Evolutionary conservation across 345 rosid genomes (phyloP), one percentile per base, ranked within the genome.

Genomic region (Atalantia buxifolia): DNA sequence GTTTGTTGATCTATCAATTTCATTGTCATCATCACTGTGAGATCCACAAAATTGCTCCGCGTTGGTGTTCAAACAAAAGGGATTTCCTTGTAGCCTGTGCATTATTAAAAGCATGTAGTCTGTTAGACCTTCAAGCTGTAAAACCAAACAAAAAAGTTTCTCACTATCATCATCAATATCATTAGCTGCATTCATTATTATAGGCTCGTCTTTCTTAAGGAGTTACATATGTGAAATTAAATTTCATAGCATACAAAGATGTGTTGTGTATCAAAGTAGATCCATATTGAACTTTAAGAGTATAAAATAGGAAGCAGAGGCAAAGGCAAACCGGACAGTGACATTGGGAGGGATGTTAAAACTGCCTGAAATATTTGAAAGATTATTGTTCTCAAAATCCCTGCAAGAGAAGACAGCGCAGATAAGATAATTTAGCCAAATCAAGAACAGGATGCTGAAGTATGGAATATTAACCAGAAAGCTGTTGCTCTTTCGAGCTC

Each of bases 31-130:
- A 48, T 38, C 86, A 77, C 31, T 84, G 74, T 31, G 59, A 77
- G 87, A 30, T 73, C 87, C 87, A 80, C 99, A 96, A 35, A 86
- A 81, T 67, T 67, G 85, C 42, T 38, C 68, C 35, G 80, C 28
- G 60, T 83, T 89, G 81, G 79, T 57, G 71, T 69, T 77, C 75
- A 63, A 48, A 86, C 99, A 96, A 7, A 87, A 27, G 22, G 98
- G 98, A 84, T 94, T 96, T 55, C 98, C 99, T 79, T 75, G 84
- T 75, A 96, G 97, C 98, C 99, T 96, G 95, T 78, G 86, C 84
- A 80, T 69, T 33, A 67, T 78, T 70, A 64, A 77, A 61, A 30
- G 72, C 57, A 16, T 63, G 50, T 71, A 42, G 30, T 55, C 10
- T 31, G 4, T 74, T 69, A 77, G 69, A 72, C 71, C 62, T 33